Evolutionary conservation across 345 rosid genomes (phyloP).

Genomic region (Sapria himalayana): DNA sequence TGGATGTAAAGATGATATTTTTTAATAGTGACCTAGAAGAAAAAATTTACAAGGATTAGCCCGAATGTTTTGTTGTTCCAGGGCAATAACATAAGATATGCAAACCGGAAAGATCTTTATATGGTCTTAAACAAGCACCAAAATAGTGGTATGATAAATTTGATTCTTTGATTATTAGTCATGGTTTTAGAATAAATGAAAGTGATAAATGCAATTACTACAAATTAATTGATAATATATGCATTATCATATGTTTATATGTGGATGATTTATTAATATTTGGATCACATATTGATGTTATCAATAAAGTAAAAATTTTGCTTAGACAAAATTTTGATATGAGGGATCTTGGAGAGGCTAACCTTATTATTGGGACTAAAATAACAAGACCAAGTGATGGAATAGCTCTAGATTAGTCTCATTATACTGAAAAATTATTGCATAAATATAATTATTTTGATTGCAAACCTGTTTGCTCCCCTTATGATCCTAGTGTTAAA

Average conservation of each 20-base stretch:
- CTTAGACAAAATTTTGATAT: neutral
- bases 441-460: neutral
- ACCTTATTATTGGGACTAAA: too few species aligned
- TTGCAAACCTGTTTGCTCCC: neutral
- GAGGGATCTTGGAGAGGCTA: neutral
- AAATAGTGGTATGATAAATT: neutral
- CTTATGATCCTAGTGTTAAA: too few species aligned
- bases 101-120: neutral
- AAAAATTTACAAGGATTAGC: neutral
- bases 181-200: neutral
- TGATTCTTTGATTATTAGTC: neutral
- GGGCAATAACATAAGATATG: too few species aligned
- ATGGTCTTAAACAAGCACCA: neutral
- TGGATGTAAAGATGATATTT: neutral
- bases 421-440: neutral
- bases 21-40: neutral
- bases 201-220: neutral
- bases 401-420: neutral
- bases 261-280: conserved; percentile 1
- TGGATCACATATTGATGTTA: too few species aligned
- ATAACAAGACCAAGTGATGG: neutral
- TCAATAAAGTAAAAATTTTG: neutral
- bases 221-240: neutral
- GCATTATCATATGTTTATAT: neutral
- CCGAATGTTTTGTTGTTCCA: neutral